A percentile compares a stretch with the other conserved stretches of the same genome.
Evolutionary conservation across 768 basidiomycete species (phyloP).

Genomic region (Podaxis sp.): DNA sequence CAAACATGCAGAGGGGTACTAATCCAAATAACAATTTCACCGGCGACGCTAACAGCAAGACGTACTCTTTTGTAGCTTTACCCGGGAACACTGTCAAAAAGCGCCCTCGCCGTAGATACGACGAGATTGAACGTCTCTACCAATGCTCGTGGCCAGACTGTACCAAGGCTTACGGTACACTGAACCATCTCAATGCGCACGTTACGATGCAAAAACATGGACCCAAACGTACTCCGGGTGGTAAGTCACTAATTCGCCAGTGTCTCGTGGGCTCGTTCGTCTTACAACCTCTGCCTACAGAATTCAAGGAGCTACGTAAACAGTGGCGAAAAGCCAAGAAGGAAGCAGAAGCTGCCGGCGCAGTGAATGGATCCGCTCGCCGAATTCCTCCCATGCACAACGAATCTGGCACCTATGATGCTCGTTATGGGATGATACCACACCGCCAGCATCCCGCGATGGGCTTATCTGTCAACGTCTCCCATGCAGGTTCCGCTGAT

Average conservation of each 20-base stretch:
- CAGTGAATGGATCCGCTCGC: constrained; percentile 22
- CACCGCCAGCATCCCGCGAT: constrained; percentile 23
- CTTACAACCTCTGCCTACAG: constrained; percentile 38
- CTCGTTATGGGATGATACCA: constrained; percentile 26
- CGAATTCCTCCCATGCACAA: constrained; percentile 31
- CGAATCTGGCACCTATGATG: constrained; percentile 30
- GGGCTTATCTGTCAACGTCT: constrained; percentile 14
- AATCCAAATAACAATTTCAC: constrained; percentile 27
- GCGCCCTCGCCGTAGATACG: constrained; percentile 81
- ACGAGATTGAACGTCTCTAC: constrained; percentile 95
- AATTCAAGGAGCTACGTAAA: constrained; percentile 97
- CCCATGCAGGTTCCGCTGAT: constrained; percentile 14
- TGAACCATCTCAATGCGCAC: constrained; percentile 97
- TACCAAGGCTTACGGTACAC: constrained; percentile 86
- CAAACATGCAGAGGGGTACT: constrained; percentile 28
- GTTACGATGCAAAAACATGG: constrained; percentile 99
- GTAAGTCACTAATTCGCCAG: constrained; percentile 45
- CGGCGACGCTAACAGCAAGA: constrained; percentile 53
- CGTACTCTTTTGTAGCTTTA: constrained; percentile 79
- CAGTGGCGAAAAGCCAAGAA: constrained; percentile 95
- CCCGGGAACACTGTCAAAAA: constrained; percentile 82
- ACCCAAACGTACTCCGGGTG: constrained; percentile 81
- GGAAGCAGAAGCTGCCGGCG: constrained; percentile 43
- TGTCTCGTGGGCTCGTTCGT: constrained; percentile 16
- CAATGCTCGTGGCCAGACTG: constrained; percentile 79